Percentiles rank a stretch among this genome's conserved stretches.
These are phyloP conservation scores for Triticum dicoccoides DNA, from an alignment of 176 grass and related monocot genomes.

Conservation along the genomic window DNA sequence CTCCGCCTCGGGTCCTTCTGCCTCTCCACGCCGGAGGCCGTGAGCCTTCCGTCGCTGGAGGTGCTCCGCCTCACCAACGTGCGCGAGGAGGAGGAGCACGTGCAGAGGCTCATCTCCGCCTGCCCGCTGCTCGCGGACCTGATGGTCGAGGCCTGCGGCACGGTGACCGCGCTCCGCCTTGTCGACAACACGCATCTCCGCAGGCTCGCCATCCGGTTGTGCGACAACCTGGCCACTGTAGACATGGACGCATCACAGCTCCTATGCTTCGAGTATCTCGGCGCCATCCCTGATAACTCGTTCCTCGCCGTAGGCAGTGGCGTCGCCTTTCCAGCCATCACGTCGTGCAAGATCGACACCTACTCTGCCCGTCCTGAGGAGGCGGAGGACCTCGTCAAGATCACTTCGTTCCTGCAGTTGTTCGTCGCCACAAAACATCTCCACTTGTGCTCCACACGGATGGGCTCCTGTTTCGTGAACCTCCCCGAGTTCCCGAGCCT, in stretches of 20 bases:
- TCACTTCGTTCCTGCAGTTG: not conserved
- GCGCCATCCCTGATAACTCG: not conserved
- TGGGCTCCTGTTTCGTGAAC: not conserved
- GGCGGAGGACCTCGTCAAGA: not conserved
- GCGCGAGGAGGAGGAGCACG: not conserved
- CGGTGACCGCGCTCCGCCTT: not conserved
- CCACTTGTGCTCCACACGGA: not conserved
- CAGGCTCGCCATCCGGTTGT: not conserved
- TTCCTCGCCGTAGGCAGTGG: not conserved
- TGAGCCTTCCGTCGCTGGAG: not conserved
- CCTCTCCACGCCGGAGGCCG: not conserved
- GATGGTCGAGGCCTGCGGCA: not conserved
- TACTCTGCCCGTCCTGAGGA: not conserved
- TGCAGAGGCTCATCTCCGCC: not conserved
- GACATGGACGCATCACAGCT: not conserved
- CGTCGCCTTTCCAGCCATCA: not conserved
- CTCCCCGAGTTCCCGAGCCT: not conserved
- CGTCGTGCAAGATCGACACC: not conserved
- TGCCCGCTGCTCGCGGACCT: conserved; percentile 10
- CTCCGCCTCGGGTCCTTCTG: not conserved
- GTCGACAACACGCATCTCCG: not conserved
- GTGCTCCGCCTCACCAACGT: not conserved
- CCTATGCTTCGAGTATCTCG: not conserved
- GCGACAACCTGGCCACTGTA: not conserved
- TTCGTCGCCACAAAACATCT: not conserved